Base-by-base conservation (phyloP, 768 basidiomycete genomes). In the Suillus discolor region DNA sequence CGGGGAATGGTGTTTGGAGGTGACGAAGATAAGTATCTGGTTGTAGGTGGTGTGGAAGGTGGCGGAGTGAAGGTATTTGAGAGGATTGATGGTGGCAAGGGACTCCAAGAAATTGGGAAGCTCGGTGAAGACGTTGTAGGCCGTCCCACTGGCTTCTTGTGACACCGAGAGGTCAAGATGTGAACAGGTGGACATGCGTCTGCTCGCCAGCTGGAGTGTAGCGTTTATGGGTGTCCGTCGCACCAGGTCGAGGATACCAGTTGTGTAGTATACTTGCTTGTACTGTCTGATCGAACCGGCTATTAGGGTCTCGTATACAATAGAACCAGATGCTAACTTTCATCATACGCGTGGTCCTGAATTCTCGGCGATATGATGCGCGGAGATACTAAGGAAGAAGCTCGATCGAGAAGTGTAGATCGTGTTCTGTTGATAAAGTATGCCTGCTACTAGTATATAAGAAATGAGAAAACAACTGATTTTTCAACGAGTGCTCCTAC, bases 61-160 rank as follows among this genome's bases (percentile, higher is more conserved):
- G 86, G 85, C 1, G 92, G 91, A 0, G 83, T 92, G 44, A 91
- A 89, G 74, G 74, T 93, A 11, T 93, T 87, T 65, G 88, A 93
- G 73, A 79, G 90, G 41, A 76, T 85, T 11, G n/a, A n/a, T n/a
- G n/a, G n/a, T n/a, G n/a, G n/a, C 1, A 84, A 75, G 71, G 79
- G 76, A 25, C 74, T 92, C 71, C 83, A 79, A 71, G 77, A 85
- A 65, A 68, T 91, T 20, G 87, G 85, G 13, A 73, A 71, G 64
- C 79, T 83, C 65, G 74, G 78, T 53, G 66, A 44, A 77, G 81
- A 49, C 57, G 71, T 2, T 74, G 78, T 25, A n/a, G n/a, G n/a
- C n/a, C n/a, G n/a, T n/a, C n/a, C n/a, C n/a, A n/a, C n/a, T n/a
- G n/a, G n/a, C n/a, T 82, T 82, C 68, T 36, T 81, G 64, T 81